A percentile compares a stretch with the other conserved stretches of the same genome.
phyloP scores from a whole-genome alignment of 352 stramenopile genomes.

The Phytophthora tentaculata region DNA sequence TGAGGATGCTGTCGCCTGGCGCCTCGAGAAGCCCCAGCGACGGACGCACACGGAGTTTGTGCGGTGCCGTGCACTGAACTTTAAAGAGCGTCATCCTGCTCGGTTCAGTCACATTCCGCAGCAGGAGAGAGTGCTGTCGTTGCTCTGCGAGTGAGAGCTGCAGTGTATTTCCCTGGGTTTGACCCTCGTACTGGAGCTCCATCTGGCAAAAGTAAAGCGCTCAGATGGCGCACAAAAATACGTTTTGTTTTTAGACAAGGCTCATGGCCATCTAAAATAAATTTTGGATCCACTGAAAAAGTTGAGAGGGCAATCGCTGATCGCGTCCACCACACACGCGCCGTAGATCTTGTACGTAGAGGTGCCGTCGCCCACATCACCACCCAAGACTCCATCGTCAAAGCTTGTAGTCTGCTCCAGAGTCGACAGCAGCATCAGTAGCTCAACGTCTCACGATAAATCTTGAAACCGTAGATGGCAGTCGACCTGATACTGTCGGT shows the following conservation, averaged over 20 bases:
- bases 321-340: conserved; percentile 50
- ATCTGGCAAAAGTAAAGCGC: no score
- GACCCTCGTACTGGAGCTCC: conserved; percentile 22
- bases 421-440: background rate
- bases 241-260: no score
- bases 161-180: background rate
- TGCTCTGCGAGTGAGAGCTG: conserved; percentile 7
- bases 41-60: conserved; percentile 46
- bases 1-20: conserved; percentile 5
- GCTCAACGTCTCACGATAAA: no score
- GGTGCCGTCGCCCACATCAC: conserved; percentile 59
- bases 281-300: no score
- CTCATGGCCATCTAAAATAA: no score
- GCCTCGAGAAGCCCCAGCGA: conserved; percentile 24
- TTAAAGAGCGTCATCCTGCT: conserved; percentile 42
- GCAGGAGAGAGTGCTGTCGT: conserved; percentile 6
- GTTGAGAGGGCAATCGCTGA: conserved; percentile 57
- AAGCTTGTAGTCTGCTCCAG: conserved; percentile 45
- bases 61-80: conserved; percentile 49
- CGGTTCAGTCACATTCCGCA: conserved; percentile 6
- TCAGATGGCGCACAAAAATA: no score
- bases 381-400: conserved; percentile 48
- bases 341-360: conserved; percentile 64
- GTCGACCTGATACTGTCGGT: no score
- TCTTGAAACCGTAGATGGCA: no score